phyloP scores from a whole-genome alignment of 371 early-diverging fungal species.

The Vairimorpha ceranae region DNA sequence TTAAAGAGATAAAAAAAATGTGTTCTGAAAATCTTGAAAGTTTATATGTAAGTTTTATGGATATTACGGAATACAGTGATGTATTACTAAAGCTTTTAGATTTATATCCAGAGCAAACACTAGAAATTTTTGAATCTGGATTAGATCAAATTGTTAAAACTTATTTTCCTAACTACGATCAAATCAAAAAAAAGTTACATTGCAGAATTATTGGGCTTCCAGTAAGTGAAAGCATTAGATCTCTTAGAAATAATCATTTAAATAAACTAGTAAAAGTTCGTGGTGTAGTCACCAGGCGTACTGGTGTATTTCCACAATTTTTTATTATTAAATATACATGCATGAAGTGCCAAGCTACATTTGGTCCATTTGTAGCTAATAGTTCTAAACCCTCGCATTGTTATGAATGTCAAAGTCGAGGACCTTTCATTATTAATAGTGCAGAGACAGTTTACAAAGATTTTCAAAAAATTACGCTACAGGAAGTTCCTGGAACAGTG shows the following conservation, averaged over 20 bases:
- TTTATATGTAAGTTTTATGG: slow-evolving; percentile 57
- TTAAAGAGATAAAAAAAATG: slow-evolving; percentile 58
- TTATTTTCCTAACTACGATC: slow-evolving; percentile 80
- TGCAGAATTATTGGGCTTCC: slow-evolving; percentile 85
- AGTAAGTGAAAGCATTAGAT: slow-evolving; percentile 73
- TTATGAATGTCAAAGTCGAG: slow-evolving; percentile 80
- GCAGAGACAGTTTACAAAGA: slow-evolving; percentile 92
- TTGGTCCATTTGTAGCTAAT: slow-evolving; percentile 92
- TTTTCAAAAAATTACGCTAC: slow-evolving; percentile 89
- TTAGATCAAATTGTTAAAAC: slow-evolving; percentile 76
- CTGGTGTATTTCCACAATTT: slow-evolving; percentile 86
- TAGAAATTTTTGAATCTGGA: slow-evolving; percentile 76
- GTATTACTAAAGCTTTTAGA: slow-evolving; percentile 24
- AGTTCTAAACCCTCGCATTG: slow-evolving; percentile 80
- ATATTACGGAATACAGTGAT: slow-evolving; percentile 34
- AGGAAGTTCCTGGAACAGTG: slow-evolving; percentile 92
- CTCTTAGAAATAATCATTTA: slow-evolving; percentile 75
- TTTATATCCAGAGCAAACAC: slow-evolving; percentile 19
- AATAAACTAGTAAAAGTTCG: slow-evolving; percentile 81
- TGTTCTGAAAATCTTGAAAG: slow-evolving; percentile 59
- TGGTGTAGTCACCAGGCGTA: slow-evolving; percentile 89
- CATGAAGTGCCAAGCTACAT: slow-evolving; percentile 77
- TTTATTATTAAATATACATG: slow-evolving; percentile 93
- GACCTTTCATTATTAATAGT: slow-evolving; percentile 67
- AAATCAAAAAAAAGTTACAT: slow-evolving; percentile 77